Evolutionary conservation across 2,329 filamentous ascomycete genomes (phyloP).

Genomic region (Raffaelea albimanens): DNA sequence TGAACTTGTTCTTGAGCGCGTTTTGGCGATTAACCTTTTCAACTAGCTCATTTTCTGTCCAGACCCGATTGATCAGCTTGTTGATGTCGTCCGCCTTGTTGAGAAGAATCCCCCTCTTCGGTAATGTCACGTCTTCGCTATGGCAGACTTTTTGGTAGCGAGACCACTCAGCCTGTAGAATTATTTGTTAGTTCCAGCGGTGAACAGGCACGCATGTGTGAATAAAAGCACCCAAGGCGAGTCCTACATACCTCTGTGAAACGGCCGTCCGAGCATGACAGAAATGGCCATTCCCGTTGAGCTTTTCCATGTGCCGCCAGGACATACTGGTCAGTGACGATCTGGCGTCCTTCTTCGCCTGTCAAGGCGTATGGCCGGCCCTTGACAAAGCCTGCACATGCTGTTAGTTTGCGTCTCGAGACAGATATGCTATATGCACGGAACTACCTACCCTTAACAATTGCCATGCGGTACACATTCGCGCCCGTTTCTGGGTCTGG

Average conservation of each 20-base stretch:
- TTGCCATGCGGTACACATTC: conserved; percentile 77
- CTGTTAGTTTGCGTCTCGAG: neutral
- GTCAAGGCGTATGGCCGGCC: conserved; percentile 79
- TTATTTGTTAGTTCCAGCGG: too few species aligned
- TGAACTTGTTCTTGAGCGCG: conserved; percentile 55
- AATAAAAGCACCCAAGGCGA: too few species aligned
- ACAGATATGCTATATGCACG: neutral
- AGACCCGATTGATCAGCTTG: conserved; percentile 64
- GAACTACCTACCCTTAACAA: conserved; percentile 64
- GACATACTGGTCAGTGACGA: conserved; percentile 81
- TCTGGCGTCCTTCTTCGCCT: conserved; percentile 60
- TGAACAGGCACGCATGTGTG: too few species aligned
- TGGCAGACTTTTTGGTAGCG: conserved; percentile 69
- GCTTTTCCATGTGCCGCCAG: conserved; percentile 74
- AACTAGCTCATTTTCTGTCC: conserved; percentile 75
- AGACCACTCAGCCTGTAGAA: conserved; percentile 61
- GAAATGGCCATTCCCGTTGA: conserved; percentile 79
- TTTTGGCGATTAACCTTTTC: conserved; percentile 67
- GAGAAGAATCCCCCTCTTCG: conserved; percentile 59
- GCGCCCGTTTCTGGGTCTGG: conserved; percentile 62
- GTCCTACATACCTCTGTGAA: conserved; percentile 63
- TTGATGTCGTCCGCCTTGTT: conserved; percentile 77
- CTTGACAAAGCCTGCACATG: conserved; percentile 55
- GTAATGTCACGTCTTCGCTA: conserved; percentile 62
- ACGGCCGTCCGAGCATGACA: conserved; percentile 74